phyloP scores from a whole-genome alignment of 1,284 basidiomycete species.

The Cystobasidium slooffiae region DNA sequence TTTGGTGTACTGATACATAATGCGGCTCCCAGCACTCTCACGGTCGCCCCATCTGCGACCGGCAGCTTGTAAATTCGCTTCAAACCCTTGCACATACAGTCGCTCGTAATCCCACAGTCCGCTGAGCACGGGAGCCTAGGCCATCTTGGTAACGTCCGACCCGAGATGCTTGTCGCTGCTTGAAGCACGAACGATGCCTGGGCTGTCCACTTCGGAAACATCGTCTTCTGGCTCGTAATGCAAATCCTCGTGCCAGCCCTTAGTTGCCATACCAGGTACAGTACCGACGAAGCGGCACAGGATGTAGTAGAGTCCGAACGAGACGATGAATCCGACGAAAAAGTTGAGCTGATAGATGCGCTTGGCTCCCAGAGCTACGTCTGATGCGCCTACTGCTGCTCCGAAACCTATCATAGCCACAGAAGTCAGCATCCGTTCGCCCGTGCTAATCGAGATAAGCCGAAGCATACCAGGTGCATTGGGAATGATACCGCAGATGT shows the following conservation, averaged over 20 bases:
- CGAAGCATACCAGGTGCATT: slow-evolving; percentile 46
- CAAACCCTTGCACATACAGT: too few relatives aligned
- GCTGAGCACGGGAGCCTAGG: background rate
- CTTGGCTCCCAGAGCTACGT: slow-evolving; percentile 68
- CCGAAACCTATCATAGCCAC: slow-evolving; percentile 44
- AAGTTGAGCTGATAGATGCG: slow-evolving; percentile 55
- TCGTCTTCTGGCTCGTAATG: slow-evolving; percentile 37
- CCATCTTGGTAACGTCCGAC: slow-evolving; percentile 2
- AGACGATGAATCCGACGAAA: slow-evolving; percentile 67
- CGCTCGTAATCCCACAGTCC: too few relatives aligned
- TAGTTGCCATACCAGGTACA: slow-evolving; percentile 15
- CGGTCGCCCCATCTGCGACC: too few relatives aligned
- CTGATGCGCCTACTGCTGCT: slow-evolving; percentile 61
- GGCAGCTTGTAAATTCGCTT: too few relatives aligned
- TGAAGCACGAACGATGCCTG: background rate
- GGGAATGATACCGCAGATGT: slow-evolving; percentile 49
- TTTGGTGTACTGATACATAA: background rate
- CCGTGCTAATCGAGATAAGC: background rate
- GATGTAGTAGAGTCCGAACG: slow-evolving; percentile 67
- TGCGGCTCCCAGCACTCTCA: background rate
- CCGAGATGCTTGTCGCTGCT: slow-evolving; percentile 14
- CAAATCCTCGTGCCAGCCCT: slow-evolving; percentile 35
- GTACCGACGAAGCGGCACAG: slow-evolving; percentile 63
- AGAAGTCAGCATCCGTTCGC: background rate
- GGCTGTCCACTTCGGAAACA: background rate